A percentile compares a stretch with the other conserved stretches of the same genome.
These are phyloP conservation scores for Neurospora sublineolata DNA, from an alignment of 495 filamentous ascomycete species.

Conservation along the genomic window DNA sequence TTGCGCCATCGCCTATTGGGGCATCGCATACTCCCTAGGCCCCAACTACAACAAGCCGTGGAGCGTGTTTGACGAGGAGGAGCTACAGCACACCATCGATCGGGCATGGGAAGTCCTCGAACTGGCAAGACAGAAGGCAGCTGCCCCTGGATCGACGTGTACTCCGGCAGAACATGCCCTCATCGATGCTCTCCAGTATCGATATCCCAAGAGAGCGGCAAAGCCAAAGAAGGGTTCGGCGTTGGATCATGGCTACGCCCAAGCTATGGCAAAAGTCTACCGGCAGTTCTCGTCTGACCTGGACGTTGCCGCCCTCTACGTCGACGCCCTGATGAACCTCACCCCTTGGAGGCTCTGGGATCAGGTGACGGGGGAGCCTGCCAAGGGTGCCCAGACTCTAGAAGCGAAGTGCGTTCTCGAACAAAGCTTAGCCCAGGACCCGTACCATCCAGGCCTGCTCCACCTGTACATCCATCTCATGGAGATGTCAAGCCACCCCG, in stretches of 20 bases:
- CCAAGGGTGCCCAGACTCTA: constrained; percentile 40
- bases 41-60: constrained; percentile 71
- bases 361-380: constrained; percentile 43
- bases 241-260: constrained; percentile 48
- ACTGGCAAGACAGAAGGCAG: constrained; percentile 28
- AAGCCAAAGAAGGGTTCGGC: constrained; percentile 31
- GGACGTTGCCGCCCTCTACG: constrained; percentile 51
- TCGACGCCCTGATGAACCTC: constrained; percentile 57
- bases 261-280: constrained; percentile 50
- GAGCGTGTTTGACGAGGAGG: constrained; percentile 50
- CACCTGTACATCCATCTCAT: constrained; percentile 65
- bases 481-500: constrained; percentile 58
- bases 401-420: constrained; percentile 48
- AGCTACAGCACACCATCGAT: constrained; percentile 35
- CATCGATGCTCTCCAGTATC: constrained; percentile 41
- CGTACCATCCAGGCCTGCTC: constrained; percentile 51
- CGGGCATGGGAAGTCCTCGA: constrained; percentile 33
- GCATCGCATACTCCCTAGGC: constrained; percentile 50
- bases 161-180: constrained; percentile 43
- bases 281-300: constrained; percentile 41
- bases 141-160: constrained; percentile 7
- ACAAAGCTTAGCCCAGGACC: constrained; percentile 30
- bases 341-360: constrained; percentile 61
- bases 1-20: constrained; percentile 58
- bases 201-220: constrained; percentile 38